Evolutionary conservation across 805 yeast genomes (phyloP).

Genomic region (Saccharomycopsis microspora): DNA sequence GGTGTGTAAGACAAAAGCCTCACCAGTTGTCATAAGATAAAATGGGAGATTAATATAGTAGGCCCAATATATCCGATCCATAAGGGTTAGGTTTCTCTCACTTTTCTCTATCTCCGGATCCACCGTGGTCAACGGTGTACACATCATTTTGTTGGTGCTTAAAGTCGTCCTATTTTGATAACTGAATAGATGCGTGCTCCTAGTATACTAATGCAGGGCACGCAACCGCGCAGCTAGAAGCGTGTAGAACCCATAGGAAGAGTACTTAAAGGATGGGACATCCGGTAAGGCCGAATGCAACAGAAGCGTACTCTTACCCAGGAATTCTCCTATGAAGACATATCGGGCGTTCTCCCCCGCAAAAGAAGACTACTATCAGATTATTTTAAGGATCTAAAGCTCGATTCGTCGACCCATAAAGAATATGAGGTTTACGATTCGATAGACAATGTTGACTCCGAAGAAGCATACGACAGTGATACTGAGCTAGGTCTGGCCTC

Average conservation of each 20-base stretch:
- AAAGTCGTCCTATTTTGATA: too few species aligned
- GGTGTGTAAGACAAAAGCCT: conserved; percentile 26
- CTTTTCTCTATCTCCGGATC: conserved; percentile 18
- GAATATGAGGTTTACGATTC: too few species aligned
- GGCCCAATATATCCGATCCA: conserved; percentile 30
- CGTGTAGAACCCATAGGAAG: too few species aligned
- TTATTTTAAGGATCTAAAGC: neutral
- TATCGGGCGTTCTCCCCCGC: neutral
- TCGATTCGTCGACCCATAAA: neutral
- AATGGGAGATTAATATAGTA: conserved; percentile 34
- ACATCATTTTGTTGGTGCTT: too few species aligned
- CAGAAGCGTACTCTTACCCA: neutral
- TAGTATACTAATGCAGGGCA: too few species aligned
- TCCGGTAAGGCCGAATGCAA: neutral
- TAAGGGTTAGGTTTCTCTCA: conserved; percentile 14
- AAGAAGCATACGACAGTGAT: too few species aligned
- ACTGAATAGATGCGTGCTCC: too few species aligned
- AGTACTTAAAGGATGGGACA: too few species aligned
- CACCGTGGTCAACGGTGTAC: conserved; percentile 4
- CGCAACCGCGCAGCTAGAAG: neutral
- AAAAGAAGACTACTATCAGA: conserved; percentile 2
- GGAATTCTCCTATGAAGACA: neutral
- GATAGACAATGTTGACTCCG: too few species aligned
- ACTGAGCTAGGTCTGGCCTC: too few species aligned
- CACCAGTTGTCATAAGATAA: conserved; percentile 31